These are phyloP conservation scores for Erodium texanum DNA, from an alignment of 441 rosid species.

Conservation along the genomic window DNA sequence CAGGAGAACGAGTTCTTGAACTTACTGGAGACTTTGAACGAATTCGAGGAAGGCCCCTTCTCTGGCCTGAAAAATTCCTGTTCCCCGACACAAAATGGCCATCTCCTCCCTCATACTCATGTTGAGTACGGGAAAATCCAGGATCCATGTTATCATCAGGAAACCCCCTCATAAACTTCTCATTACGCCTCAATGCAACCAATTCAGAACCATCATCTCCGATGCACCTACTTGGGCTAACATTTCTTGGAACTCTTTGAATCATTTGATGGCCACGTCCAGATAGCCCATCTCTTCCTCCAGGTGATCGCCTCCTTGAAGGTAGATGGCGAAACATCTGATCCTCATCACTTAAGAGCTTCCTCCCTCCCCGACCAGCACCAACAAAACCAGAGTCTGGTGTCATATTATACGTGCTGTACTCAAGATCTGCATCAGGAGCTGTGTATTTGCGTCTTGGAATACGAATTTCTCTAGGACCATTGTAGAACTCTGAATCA, in stretches of 20 bases:
- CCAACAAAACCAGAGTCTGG: constrained; percentile 42
- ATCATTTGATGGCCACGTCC: constrained; percentile 37
- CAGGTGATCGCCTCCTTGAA: constrained; percentile 44
- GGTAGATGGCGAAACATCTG: constrained; percentile 32
- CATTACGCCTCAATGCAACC: constrained; percentile 38
- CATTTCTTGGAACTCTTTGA: constrained; percentile 47
- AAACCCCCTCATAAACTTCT: constrained; percentile 44
- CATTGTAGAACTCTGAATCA: constrained; percentile 31
- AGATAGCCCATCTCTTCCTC: constrained; percentile 39
- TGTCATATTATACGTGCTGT: constrained; percentile 38
- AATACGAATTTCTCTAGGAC: constrained; percentile 26
- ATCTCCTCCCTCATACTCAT: constrained; percentile 51
- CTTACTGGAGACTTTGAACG: constrained; percentile 71
- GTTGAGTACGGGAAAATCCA: constrained; percentile 34
- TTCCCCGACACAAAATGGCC: constrained; percentile 46
- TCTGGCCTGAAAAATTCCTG: constrained; percentile 43
- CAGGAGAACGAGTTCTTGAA: constrained; percentile 55
- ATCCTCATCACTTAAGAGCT: constrained; percentile 32
- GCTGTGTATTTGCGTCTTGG: constrained; percentile 33
- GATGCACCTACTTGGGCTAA: constrained; percentile 32
- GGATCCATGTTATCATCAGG: constrained; percentile 40
- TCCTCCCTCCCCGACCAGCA: constrained; percentile 57
- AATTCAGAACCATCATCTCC: constrained; percentile 46
- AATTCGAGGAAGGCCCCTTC: constrained; percentile 43
- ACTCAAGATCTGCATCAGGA: constrained; percentile 36